phyloP scores from a whole-genome alignment of 805 yeast genomes.

The Ogataea angusta region DNA sequence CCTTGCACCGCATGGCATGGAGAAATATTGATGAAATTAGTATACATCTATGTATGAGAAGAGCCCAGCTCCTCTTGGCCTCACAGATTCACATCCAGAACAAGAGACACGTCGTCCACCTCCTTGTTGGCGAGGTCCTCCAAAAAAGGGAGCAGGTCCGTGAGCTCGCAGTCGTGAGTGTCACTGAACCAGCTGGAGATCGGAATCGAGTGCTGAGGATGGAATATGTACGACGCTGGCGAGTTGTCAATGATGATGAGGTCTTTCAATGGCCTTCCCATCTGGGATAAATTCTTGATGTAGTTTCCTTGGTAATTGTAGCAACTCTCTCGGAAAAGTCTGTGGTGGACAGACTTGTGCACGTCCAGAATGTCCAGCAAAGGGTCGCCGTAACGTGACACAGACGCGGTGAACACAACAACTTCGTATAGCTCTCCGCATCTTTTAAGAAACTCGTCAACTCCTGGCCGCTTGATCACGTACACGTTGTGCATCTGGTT shows the following conservation, averaged over 20 bases:
- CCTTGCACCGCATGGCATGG: background rate
- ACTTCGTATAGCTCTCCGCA: constrained; percentile 91
- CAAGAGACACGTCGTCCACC: constrained; percentile 82
- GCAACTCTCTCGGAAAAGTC: constrained; percentile 93
- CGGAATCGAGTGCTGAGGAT: constrained; percentile 97
- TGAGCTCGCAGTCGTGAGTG: constrained; percentile 91
- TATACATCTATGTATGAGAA: constrained; percentile 10
- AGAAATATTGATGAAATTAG: background rate
- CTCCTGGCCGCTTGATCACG: constrained; percentile 97
- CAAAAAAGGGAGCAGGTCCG: constrained; percentile 86
- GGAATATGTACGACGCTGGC: constrained; percentile 96
- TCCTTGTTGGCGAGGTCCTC: constrained; percentile 71
- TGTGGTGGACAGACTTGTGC: constrained; percentile 75
- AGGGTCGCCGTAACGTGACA: constrained; percentile 94
- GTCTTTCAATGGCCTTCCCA: constrained; percentile 87
- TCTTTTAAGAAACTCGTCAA: constrained; percentile 80
- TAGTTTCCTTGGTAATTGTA: constrained; percentile 91
- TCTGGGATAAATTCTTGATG: constrained; percentile 87
- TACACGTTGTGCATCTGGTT: constrained; percentile 89
- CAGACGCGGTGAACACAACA: constrained; percentile 96
- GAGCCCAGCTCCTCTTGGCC: constrained; percentile 11
- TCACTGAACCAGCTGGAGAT: constrained; percentile 98
- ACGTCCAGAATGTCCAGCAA: constrained; percentile 82
- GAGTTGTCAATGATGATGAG: constrained; percentile 92
- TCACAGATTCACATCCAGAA: constrained; percentile 64